A percentile compares a stretch with the other conserved stretches of the same genome.
These are phyloP conservation scores for Linum tenue DNA, from an alignment of 345 rosid genomes.

Conservation along the genomic window DNA sequence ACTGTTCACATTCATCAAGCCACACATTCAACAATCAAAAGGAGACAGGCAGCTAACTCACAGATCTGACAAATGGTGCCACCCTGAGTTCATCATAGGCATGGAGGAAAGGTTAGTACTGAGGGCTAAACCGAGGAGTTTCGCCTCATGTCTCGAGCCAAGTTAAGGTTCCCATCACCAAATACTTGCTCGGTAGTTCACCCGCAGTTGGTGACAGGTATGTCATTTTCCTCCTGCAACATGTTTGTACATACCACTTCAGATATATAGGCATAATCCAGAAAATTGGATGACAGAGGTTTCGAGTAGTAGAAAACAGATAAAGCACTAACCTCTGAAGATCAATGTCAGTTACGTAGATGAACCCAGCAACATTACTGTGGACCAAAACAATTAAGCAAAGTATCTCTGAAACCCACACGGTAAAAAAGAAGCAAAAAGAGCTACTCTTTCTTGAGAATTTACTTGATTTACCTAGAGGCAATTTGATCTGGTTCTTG, in stretches of 20 bases:
- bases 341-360: constrained; percentile 67
- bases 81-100: no score
- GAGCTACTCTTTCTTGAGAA: neutral
- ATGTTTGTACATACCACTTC: neutral
- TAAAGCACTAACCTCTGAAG: constrained; percentile 33
- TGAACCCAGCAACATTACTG: constrained; percentile 82
- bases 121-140: no score
- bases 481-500: constrained; percentile 63
- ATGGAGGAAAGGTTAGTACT: no score
- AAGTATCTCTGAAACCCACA: neutral
- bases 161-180: constrained; percentile 64
- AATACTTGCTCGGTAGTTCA: constrained; percentile 53
- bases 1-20: no score
- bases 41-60: no score
- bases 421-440: neutral
- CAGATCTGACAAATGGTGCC: no score
- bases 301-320: neutral
- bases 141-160: constrained; percentile 55
- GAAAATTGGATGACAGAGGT: neutral
- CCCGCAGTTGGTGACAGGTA: constrained; percentile 64
- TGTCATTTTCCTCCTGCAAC: constrained; percentile 54
- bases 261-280: neutral
- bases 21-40: no score
- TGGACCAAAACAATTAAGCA: constrained; percentile 18
- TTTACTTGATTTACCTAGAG: constrained; percentile 34